Percentiles rank a stretch among this genome's conserved stretches.
Evolutionary conservation across 2,329 filamentous ascomycete species (phyloP).

Genomic region (Graphilbum sp.): DNA sequence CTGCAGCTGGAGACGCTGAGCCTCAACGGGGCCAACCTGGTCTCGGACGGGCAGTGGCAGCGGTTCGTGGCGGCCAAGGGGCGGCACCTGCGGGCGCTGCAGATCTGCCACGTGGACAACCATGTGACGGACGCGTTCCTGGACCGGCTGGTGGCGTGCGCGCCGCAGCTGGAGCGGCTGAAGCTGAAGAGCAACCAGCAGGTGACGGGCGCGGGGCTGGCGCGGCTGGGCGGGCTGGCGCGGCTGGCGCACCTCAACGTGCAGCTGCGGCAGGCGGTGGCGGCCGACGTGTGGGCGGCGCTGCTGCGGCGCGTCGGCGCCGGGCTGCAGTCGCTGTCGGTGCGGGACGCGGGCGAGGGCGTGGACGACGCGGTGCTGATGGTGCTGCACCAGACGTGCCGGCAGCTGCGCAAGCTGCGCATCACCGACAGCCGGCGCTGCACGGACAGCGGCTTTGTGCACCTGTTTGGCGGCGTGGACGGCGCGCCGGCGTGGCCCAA

Average conservation of each 20-base stretch:
- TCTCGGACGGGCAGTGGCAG: constrained; percentile 62
- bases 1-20: constrained; percentile 51
- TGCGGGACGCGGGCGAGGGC: constrained; percentile 46
- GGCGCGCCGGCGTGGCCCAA: constrained; percentile 44
- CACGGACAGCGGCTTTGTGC: constrained; percentile 57
- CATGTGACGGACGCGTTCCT: constrained; percentile 62
- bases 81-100: constrained; percentile 45
- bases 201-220: constrained; percentile 48
- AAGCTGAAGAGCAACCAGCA: constrained; percentile 73
- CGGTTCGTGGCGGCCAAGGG: constrained; percentile 53
- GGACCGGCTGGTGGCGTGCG: constrained; percentile 41
- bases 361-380: constrained; percentile 55
- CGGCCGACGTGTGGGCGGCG: constrained; percentile 39
- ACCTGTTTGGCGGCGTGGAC: constrained; percentile 44
- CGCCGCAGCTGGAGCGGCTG: constrained; percentile 53
- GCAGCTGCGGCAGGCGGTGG: constrained; percentile 41
- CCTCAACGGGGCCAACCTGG: constrained; percentile 69
- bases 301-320: constrained; percentile 47
- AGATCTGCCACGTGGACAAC: constrained; percentile 71
- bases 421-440: constrained; percentile 61
- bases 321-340: constrained; percentile 59
- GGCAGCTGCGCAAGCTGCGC: constrained; percentile 56
- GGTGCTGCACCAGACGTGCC: constrained; percentile 55
- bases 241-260: constrained; percentile 62
- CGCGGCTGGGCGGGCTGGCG: constrained; percentile 43